phyloP scores from a whole-genome alignment of 495 filamentous ascomycete species.

The Tetracladium marchalianum region DNA sequence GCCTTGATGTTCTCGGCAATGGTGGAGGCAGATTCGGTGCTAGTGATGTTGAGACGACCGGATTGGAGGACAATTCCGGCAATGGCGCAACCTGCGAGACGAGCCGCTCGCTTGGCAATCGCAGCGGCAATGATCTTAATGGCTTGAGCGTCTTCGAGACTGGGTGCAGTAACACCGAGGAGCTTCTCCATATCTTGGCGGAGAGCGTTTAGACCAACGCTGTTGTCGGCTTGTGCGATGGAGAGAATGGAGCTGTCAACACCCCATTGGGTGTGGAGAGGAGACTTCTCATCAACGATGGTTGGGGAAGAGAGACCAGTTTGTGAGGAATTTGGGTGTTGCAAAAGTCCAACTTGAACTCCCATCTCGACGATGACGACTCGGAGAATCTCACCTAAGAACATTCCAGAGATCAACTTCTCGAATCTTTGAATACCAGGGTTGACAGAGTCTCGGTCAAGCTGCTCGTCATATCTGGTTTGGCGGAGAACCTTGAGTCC shows the following conservation, averaged over 20 bases:
- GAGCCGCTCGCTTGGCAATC: slow-evolving; percentile 77
- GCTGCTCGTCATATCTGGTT: slow-evolving; percentile 68
- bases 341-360: slow-evolving; percentile 58
- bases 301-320: slow-evolving; percentile 62
- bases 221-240: slow-evolving; percentile 66
- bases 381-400: slow-evolving; percentile 88
- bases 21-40: slow-evolving; percentile 11
- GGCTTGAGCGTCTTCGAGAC: slow-evolving; percentile 68
- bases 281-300: slow-evolving; percentile 48
- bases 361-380: slow-evolving; percentile 60
- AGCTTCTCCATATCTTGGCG: slow-evolving; percentile 67
- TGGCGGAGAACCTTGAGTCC: slow-evolving; percentile 74
- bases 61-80: slow-evolving; percentile 71
- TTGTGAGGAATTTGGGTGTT: slow-evolving; percentile 48
- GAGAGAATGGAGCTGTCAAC: slow-evolving; percentile 83
- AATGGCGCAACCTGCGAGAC: slow-evolving; percentile 80
- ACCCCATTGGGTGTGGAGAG: slow-evolving; percentile 74
- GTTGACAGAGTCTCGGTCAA: slow-evolving; percentile 78
- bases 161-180: slow-evolving; percentile 60
- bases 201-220: slow-evolving; percentile 48
- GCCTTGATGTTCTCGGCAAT: slow-evolving; percentile 12
- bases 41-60: slow-evolving; percentile 42
- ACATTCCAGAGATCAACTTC: slow-evolving; percentile 97
- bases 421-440: slow-evolving; percentile 98
- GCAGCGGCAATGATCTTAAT: slow-evolving; percentile 73